A percentile compares a stretch with the other conserved stretches of the same genome.
These are phyloP conservation scores for Pythium brachiatum DNA, from an alignment of 352 stramenopile genomes.

Conservation along the genomic window DNA sequence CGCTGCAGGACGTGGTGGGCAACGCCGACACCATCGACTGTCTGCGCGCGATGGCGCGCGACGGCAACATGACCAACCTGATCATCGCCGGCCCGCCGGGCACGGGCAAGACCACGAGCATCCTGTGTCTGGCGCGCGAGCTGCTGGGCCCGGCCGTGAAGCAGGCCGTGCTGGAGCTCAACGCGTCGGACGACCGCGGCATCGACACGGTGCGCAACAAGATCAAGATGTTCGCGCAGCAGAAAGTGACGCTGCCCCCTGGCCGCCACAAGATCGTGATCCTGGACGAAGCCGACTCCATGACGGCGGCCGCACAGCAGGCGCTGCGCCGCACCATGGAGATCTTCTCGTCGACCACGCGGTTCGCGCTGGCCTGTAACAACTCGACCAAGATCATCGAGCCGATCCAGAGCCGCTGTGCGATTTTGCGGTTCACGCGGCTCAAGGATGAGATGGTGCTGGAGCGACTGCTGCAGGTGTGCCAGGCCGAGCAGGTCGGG, in stretches of 20 bases:
- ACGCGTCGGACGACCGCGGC: conserved; percentile 96
- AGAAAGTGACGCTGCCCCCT: conserved; percentile 93
- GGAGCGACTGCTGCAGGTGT: conserved; percentile 92
- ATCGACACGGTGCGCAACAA: conserved; percentile 93
- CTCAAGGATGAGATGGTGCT: conserved; percentile 97
- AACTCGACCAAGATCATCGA: conserved; percentile 99
- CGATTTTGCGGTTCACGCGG: conserved; percentile 96
- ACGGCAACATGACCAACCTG: conserved; percentile 99
- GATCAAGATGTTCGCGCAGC: conserved; percentile 99
- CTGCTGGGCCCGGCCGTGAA: conserved; percentile 83
- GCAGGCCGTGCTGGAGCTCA: conserved; percentile 96
- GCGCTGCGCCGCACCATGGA: conserved; percentile 98
- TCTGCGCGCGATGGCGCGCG: conserved; percentile 93
- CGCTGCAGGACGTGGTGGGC: conserved; percentile 94
- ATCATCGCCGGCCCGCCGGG: conserved; percentile 95
- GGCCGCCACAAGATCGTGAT: conserved; percentile 98
- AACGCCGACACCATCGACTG: conserved; percentile 96
- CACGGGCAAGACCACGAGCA: conserved; percentile 93
- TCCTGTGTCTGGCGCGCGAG: conserved; percentile 88
- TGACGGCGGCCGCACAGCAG: conserved; percentile 98
- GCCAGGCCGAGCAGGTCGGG: conserved; percentile 87
- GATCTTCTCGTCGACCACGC: conserved; percentile 97
- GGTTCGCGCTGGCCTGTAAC: conserved; percentile 99
- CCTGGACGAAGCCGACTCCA: conserved; percentile 98
- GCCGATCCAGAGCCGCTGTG: conserved; percentile 97